Evolutionary conservation across 1,139 yeast genomes (phyloP).

Genomic region (Fermentozyma sake): DNA sequence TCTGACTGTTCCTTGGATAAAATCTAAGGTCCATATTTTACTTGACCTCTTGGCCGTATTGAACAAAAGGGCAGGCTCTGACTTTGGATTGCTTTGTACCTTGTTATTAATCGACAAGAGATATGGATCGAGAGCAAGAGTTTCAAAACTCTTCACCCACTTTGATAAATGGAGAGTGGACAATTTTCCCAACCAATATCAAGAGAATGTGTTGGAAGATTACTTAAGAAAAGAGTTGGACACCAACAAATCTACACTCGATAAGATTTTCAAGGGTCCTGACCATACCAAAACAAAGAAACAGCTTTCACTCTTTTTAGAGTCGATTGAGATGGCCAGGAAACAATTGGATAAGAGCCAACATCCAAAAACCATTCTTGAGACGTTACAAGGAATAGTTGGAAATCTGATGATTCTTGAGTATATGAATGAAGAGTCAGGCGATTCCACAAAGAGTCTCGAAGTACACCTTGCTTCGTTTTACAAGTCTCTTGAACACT

Average conservation of each 20-base stretch:
- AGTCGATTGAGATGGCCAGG: conserved; percentile 11
- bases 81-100: conserved; percentile 29
- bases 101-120: conserved; percentile 24
- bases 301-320: conserved; percentile 8
- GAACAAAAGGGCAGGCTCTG: conserved; percentile 26
- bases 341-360: conserved; percentile 6
- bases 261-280: conserved; percentile 8
- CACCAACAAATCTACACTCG: background rate
- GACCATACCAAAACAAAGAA: conserved; percentile 6
- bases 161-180: conserved; percentile 7
- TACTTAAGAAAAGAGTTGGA: conserved; percentile 4
- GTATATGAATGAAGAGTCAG: conserved; percentile 17
- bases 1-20: conserved; percentile 51
- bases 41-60: conserved; percentile 47
- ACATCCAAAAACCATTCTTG: conserved; percentile 16
- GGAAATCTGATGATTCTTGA: conserved; percentile 18
- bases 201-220: conserved; percentile 6
- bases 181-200: no score
- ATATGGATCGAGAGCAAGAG: conserved; percentile 19
- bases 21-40: conserved; percentile 44
- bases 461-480: conserved; percentile 21
- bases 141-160: conserved; percentile 23
- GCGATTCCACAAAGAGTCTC: conserved; percentile 7
- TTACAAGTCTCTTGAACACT: conserved; percentile 19
- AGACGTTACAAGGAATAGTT: conserved; percentile 17